Conservation (phyloP, 2,329 filamentous ascomycete genomes). For the Furcasterigmium furcatum region DNA sequence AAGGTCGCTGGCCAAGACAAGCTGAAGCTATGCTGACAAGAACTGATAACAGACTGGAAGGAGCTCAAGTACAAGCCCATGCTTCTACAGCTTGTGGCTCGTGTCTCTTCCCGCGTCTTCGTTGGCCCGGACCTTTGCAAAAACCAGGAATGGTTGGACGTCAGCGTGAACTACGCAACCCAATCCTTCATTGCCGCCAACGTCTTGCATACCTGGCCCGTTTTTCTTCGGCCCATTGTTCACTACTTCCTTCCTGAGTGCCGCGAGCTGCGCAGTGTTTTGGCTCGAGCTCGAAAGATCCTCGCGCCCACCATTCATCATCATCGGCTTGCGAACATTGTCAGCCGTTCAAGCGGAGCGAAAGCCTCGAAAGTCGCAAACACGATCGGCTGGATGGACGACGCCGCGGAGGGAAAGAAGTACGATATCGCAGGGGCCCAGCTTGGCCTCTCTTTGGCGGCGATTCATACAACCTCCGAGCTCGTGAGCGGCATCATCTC, state of each 20-base stretch:
- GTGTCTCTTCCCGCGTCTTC: constrained; percentile 46
- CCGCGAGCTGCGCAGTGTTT: constrained; percentile 29
- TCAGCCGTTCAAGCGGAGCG: constrained; percentile 9
- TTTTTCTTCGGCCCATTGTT: not conserved
- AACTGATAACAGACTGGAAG: constrained; percentile 17
- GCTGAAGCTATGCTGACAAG: not conserved
- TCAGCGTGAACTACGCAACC: constrained; percentile 26
- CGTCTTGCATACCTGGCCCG: constrained; percentile 1
- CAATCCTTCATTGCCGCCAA: constrained; percentile 5
- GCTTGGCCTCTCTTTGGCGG: constrained; percentile 68
- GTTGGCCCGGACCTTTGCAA: constrained; percentile 40
- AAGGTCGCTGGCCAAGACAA: not conserved
- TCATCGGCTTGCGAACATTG: constrained; percentile 18
- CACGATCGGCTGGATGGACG: constrained; percentile 40
- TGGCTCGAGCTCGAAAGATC: constrained; percentile 30
- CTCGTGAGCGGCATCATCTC: constrained; percentile 29
- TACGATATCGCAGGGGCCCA: constrained; percentile 69
- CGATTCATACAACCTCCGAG: constrained; percentile 39
- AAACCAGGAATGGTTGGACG: constrained; percentile 41
- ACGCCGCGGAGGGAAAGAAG: constrained; percentile 43
- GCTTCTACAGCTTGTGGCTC: constrained; percentile 33
- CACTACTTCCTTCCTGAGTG: constrained; percentile 6
- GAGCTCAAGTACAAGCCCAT: constrained; percentile 1
- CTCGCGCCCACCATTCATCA: constrained; percentile 25
- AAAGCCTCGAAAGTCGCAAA: constrained; percentile 21